These are phyloP conservation scores for Entoloma clypeatum DNA, from an alignment of 1,284 basidiomycete species.

Conservation along the genomic window DNA sequence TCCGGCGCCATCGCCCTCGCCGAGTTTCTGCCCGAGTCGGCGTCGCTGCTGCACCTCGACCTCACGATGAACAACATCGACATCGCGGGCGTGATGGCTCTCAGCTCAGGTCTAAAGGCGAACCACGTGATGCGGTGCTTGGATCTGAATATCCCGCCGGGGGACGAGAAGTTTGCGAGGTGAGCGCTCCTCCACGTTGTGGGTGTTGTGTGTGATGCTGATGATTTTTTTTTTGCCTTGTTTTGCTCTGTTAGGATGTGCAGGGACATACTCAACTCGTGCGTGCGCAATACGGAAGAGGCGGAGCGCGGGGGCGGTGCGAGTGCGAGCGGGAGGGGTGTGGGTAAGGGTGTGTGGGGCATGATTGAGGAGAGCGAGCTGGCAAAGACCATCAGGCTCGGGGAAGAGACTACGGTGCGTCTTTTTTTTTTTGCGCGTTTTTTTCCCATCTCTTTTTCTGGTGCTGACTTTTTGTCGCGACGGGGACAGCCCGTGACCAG, in stretches of 20 bases:
- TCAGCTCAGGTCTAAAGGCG: slow-evolving; percentile 78
- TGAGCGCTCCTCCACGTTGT: slow-evolving; percentile 29
- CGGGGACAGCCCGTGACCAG: slow-evolving; percentile 55
- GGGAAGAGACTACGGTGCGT: slow-evolving; percentile 57
- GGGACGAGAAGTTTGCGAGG: slow-evolving; percentile 85
- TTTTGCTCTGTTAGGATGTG: slow-evolving; percentile 50
- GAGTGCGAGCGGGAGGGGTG: slow-evolving; percentile 31
- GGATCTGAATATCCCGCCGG: slow-evolving; percentile 89
- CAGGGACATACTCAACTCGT: slow-evolving; percentile 75
- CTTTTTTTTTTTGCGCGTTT: slow-evolving; percentile 6
- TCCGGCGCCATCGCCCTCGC: slow-evolving; percentile 92
- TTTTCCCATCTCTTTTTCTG: slow-evolving; percentile 6
- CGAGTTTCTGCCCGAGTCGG: slow-evolving; percentile 92
- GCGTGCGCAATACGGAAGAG: slow-evolving; percentile 88
- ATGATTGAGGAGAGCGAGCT: slow-evolving; percentile 80
- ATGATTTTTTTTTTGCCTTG: slow-evolving; percentile 9
- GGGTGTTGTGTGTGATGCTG: slow-evolving; percentile 1
- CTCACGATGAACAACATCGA: slow-evolving; percentile 81
- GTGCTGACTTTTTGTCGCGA: slow-evolving; percentile 8
- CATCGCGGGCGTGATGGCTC: slow-evolving; percentile 89
- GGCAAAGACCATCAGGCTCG: slow-evolving; percentile 61
- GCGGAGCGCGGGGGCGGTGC: slow-evolving; percentile 51
- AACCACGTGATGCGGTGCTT: slow-evolving; percentile 89
- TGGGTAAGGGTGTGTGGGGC: slow-evolving; percentile 69
- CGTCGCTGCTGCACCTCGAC: slow-evolving; percentile 85